Percentiles rank a stretch among this genome's conserved stretches.
phyloP scores from a whole-genome alignment of 805 yeast species.

The Suhomyces canberraensis region DNA sequence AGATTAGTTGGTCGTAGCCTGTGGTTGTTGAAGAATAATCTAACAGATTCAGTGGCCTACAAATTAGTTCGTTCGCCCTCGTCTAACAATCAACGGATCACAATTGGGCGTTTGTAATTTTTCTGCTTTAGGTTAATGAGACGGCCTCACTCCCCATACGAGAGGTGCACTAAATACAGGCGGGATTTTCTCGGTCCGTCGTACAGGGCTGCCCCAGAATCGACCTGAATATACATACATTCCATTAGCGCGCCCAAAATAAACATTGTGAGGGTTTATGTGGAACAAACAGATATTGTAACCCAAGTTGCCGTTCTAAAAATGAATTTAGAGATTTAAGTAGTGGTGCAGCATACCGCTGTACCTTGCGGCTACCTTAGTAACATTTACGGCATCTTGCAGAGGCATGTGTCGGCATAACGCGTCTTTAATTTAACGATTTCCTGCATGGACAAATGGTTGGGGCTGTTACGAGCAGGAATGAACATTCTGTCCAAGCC shows the following conservation, averaged over 20 bases:
- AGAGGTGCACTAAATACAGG: neutral
- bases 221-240: neutral
- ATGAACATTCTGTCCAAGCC: neutral
- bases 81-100: slow-evolving; percentile 7
- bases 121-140: slow-evolving; percentile 6
- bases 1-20: too few species aligned
- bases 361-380: neutral
- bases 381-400: neutral
- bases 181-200: neutral
- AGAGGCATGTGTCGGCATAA: neutral
- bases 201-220: neutral
- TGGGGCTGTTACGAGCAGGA: neutral
- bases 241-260: too few species aligned
- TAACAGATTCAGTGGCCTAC: too few species aligned
- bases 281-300: neutral
- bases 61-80: slow-evolving; percentile 3
- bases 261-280: neutral
- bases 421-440: neutral
- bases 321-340: neutral
- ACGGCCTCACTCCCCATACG: neutral
- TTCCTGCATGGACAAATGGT: neutral
- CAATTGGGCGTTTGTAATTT: slow-evolving; percentile 6
- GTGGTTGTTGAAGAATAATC: too few species aligned
- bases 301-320: neutral
- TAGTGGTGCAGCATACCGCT: neutral